Conservation (phyloP, 108 stramenopile genomes). For the Nannochloropsis salina region DNA sequence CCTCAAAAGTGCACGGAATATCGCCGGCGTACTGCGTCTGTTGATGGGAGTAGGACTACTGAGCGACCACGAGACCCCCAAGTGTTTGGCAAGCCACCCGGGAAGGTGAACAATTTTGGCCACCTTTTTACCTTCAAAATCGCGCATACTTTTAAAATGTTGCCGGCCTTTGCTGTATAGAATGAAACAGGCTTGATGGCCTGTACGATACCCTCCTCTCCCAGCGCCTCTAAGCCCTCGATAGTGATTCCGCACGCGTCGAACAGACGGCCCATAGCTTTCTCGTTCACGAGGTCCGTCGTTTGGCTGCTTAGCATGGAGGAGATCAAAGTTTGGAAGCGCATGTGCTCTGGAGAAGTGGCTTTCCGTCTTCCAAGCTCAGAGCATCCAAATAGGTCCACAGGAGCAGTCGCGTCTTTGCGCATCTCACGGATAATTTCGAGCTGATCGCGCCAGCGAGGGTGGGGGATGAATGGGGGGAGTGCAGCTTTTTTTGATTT, state of each 20-base stretch:
- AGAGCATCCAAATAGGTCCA: conserved; percentile 4
- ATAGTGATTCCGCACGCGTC: not conserved
- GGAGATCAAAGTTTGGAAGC: conserved; percentile 4
- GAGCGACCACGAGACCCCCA: not conserved
- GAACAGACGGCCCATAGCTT: not conserved
- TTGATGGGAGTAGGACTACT: not conserved
- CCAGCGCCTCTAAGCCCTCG: not conserved
- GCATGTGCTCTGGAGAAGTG: conserved; percentile 6
- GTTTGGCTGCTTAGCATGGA: conserved; percentile 9
- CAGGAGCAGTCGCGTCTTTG: not conserved
- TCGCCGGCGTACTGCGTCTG: not conserved
- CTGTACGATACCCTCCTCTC: not conserved
- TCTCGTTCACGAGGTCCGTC: not conserved
- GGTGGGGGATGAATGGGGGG: not conserved
- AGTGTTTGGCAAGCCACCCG: too few relatives aligned
- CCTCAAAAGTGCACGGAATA: conserved; percentile 14
- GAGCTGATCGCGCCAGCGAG: not conserved
- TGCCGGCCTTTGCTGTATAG: not conserved
- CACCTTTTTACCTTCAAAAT: not conserved
- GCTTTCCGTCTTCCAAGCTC: not conserved
- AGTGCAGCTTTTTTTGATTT: not conserved
- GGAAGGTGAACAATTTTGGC: too few relatives aligned
- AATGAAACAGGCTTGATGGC: not conserved
- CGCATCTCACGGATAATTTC: conserved; percentile 4
- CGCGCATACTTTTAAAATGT: conserved; percentile 1